A percentile compares a stretch with the other conserved stretches of the same genome.
Evolutionary conservation across 1,139 yeast species (phyloP).

Genomic region (Diutina siamensis): DNA sequence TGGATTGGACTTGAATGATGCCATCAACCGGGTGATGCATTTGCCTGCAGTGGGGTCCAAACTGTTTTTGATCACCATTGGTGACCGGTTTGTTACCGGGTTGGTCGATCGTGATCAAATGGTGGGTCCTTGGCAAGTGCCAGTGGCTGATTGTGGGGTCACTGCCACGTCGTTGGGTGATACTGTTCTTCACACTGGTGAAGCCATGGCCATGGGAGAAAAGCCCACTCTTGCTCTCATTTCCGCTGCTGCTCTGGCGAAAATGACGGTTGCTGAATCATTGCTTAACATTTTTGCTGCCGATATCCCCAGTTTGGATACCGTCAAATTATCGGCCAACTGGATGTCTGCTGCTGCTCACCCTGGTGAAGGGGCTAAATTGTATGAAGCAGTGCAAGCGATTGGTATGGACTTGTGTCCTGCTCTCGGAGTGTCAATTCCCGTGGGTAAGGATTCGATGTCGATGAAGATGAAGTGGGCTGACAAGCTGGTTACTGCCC

Average conservation of each 20-base stretch:
- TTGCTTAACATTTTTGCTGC: conserved; percentile 84
- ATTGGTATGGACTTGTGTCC: conserved; percentile 94
- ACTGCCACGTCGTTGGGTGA: conserved; percentile 86
- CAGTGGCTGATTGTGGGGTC: conserved; percentile 98
- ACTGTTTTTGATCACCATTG: conserved; percentile 89
- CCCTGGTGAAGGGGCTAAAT: conserved; percentile 88
- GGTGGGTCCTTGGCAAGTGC: conserved; percentile 99
- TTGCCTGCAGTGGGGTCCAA: conserved; percentile 95
- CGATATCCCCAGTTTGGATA: conserved; percentile 63
- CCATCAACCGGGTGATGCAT: conserved; percentile 71
- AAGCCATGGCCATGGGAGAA: conserved; percentile 97
- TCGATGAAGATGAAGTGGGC: conserved; percentile 99
- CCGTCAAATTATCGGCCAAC: conserved; percentile 85
- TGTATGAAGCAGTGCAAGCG: conserved; percentile 96
- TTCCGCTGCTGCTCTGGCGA: conserved; percentile 92
- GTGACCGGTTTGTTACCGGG: conserved; percentile 95
- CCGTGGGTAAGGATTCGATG: conserved; percentile 99
- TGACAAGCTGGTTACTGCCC: conserved; percentile 85
- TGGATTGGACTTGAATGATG: conserved; percentile 38
- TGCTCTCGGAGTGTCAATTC: conserved; percentile 79
- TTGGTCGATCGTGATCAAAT: conserved; percentile 95
- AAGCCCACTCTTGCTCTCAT: conserved; percentile 85
- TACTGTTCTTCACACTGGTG: conserved; percentile 65
- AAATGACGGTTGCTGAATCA: conserved; percentile 94
- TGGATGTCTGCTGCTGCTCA: conserved; percentile 99